Evolutionary conservation across 495 filamentous ascomycete genomes (phyloP).

Genomic region (Lasiosphaeria hispida): DNA sequence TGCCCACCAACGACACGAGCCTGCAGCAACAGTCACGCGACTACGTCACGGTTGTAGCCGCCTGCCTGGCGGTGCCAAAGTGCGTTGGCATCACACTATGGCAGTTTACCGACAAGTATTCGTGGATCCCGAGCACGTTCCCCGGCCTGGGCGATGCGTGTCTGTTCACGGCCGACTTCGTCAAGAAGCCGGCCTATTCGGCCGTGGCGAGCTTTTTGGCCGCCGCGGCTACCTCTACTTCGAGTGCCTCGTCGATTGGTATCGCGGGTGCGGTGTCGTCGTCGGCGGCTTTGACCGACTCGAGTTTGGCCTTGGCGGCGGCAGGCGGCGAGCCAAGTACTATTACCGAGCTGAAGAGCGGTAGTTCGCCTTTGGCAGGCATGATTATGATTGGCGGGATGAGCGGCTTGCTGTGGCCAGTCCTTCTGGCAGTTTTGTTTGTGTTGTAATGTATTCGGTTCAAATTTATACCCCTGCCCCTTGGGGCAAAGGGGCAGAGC

Average conservation of each 20-base stretch:
- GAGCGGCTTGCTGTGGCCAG: neutral
- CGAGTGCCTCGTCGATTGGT: neutral
- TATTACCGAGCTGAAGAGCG: too few relatives aligned
- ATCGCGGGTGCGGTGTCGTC: neutral
- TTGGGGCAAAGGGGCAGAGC: too few relatives aligned
- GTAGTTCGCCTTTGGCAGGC: too few relatives aligned
- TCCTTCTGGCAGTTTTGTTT: neutral
- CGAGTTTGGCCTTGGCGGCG: too few relatives aligned
- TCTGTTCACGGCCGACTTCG: conserved; percentile 45
- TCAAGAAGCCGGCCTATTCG: conserved; percentile 52
- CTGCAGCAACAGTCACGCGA: conserved; percentile 52
- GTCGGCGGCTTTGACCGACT: neutral
- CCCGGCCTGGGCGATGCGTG: conserved; percentile 50
- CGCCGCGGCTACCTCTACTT: conserved; percentile 2
- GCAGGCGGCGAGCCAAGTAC: too few relatives aligned
- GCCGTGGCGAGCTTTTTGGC: conserved; percentile 30
- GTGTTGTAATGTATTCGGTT: neutral
- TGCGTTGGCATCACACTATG: conserved; percentile 63
- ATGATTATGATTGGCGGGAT: neutral
- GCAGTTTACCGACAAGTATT: conserved; percentile 61
- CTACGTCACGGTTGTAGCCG: conserved; percentile 49
- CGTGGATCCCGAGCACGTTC: conserved; percentile 49
- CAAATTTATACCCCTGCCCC: too few relatives aligned
- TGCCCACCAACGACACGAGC: conserved; percentile 31
- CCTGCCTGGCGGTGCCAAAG: conserved; percentile 47